Conservation (phyloP, 2,329 filamentous ascomycete species). For the Penicillium olsonii region DNA sequence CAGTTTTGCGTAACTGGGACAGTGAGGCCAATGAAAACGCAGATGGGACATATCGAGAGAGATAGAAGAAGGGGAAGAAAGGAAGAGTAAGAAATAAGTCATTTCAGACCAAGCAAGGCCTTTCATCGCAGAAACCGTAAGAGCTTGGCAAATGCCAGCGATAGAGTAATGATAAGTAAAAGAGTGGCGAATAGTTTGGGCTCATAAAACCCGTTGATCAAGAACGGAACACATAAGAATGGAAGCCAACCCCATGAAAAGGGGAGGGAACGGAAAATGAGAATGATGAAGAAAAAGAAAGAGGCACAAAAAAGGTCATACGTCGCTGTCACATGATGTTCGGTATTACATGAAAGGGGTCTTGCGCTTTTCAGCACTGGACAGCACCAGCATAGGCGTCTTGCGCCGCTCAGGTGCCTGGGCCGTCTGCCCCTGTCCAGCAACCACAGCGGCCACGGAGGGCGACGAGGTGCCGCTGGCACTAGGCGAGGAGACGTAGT, state of each 20-base stretch:
- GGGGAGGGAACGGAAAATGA: neutral
- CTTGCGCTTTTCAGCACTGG: slow-evolving; percentile 88
- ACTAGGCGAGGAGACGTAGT: slow-evolving; percentile 34
- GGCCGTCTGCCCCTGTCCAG: slow-evolving; percentile 58
- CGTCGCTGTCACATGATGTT: slow-evolving; percentile 39
- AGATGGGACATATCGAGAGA: slow-evolving; percentile 3
- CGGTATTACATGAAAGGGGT: slow-evolving; percentile 60
- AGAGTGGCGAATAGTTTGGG: slow-evolving; percentile 9
- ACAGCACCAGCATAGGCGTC: slow-evolving; percentile 83
- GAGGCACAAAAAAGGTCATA: slow-evolving; percentile 30
- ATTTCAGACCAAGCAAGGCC: slow-evolving; percentile 24
- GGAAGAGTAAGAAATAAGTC: slow-evolving; percentile 16
- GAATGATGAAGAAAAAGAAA: slow-evolving; percentile 12
- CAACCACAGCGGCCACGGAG: slow-evolving; percentile 44
- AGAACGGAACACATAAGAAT: slow-evolving; percentile 7
- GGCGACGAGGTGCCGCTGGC: slow-evolving; percentile 30
- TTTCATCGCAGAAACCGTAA: slow-evolving; percentile 22
- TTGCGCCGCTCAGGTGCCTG: slow-evolving; percentile 67
- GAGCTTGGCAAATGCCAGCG: slow-evolving; percentile 6
- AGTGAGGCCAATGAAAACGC: neutral
- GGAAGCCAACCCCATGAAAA: slow-evolving; percentile 9
- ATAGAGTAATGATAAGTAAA: slow-evolving; percentile 12
- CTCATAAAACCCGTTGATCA: neutral
- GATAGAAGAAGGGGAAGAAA: slow-evolving; percentile 2
- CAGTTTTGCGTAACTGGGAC: slow-evolving; percentile 3